phyloP scores from a whole-genome alignment of 148 eudicot species.

The Fallopia convolvulus region DNA sequence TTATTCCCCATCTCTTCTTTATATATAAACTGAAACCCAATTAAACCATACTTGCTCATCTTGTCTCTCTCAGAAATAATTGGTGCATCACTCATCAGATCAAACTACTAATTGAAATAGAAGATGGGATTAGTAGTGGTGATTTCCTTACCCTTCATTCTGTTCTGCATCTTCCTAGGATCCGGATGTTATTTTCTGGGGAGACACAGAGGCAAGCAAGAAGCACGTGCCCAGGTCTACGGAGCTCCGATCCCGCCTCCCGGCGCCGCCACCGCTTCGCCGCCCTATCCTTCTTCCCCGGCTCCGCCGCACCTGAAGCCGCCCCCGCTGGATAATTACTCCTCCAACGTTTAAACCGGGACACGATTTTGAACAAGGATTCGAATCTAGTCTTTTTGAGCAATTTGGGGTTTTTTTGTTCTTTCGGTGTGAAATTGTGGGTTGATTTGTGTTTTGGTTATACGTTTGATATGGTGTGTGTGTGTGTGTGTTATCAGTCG shows the following conservation, averaged over 20 bases:
- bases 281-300: slow-evolving; percentile 26
- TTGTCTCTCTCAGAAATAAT: background rate
- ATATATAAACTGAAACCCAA: too few relatives aligned
- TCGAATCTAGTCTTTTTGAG: background rate
- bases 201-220: slow-evolving; percentile 29
- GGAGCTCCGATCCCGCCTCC: slow-evolving; percentile 39
- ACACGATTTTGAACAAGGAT: too few relatives aligned
- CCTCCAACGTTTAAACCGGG: background rate
- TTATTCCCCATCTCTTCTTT: background rate
- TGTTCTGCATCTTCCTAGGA: slow-evolving; percentile 27
- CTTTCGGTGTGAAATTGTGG: background rate
- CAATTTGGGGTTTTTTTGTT: background rate
- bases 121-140: slow-evolving; percentile 35
- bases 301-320: background rate
- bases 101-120: too few relatives aligned
- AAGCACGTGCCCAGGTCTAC: slow-evolving; percentile 26
- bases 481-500: too few relatives aligned
- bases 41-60: background rate
- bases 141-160: slow-evolving; percentile 32
- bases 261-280: slow-evolving; percentile 14
- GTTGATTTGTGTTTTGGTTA: background rate
- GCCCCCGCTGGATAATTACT: background rate
- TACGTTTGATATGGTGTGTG: background rate
- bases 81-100: background rate
- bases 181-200: slow-evolving; percentile 40